phyloP scores from a whole-genome alignment of 768 basidiomycete species.

The Leccinum variicolor region DNA sequence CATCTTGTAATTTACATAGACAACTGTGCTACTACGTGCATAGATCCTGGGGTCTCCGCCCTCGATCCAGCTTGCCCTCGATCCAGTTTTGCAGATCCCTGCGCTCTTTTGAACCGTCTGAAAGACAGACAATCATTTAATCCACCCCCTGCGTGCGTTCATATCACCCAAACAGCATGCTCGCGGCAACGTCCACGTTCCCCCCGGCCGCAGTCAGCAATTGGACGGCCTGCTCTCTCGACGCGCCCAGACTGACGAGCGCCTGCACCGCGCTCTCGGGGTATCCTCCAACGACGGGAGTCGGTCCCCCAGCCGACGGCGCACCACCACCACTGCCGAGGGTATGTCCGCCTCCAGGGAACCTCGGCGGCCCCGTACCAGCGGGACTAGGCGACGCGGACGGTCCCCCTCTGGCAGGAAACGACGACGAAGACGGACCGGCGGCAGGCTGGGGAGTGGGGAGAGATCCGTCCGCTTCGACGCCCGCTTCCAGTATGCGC shows the following conservation, averaged over 20 bases:
- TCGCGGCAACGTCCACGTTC: slow-evolving; percentile 85
- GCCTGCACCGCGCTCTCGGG: slow-evolving; percentile 61
- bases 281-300: slow-evolving; percentile 47
- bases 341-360: slow-evolving; percentile 69
- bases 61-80: neutral
- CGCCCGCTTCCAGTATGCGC: slow-evolving; percentile 39
- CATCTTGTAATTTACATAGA: neutral
- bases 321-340: slow-evolving; percentile 38
- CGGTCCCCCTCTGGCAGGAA: slow-evolving; percentile 8
- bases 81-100: neutral
- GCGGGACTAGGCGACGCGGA: slow-evolving; percentile 41
- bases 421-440: slow-evolving; percentile 1
- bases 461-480: slow-evolving; percentile 22
- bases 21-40: neutral
- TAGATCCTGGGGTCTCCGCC: neutral
- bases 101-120: neutral
- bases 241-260: slow-evolving; percentile 75
- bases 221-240: slow-evolving; percentile 73
- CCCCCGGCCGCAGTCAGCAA: slow-evolving; percentile 78
- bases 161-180: slow-evolving; percentile 63
- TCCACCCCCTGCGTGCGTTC: neutral
- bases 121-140: neutral
- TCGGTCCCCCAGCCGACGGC: slow-evolving; percentile 3
- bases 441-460: slow-evolving; percentile 18
- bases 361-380: slow-evolving; percentile 29